phyloP scores from a whole-genome alignment of 2,329 filamentous ascomycete genomes.

The Cucurbitaria berberidis region DNA sequence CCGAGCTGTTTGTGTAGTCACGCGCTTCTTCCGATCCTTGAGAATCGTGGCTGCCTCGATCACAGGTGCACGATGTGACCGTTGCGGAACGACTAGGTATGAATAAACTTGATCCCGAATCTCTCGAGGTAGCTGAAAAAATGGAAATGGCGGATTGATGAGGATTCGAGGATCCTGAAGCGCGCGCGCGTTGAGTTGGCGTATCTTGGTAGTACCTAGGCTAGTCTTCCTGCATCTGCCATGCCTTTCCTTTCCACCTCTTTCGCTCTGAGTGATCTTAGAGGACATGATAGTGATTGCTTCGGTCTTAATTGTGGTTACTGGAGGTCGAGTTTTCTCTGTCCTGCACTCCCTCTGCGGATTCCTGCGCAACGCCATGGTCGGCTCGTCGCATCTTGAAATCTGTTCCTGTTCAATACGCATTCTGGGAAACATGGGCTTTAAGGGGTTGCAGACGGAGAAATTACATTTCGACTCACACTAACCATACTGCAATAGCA shows the following conservation, averaged over 20 bases:
- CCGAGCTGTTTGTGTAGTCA: constrained; percentile 24
- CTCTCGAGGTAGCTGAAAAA: constrained; percentile 36
- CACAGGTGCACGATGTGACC: constrained; percentile 14
- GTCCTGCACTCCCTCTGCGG: constrained; percentile 34
- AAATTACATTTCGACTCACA: constrained; percentile 27
- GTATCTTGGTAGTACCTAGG: background rate
- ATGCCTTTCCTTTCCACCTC: constrained; percentile 1
- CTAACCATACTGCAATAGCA: constrained; percentile 34
- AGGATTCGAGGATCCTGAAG: constrained; percentile 1
- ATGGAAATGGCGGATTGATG: constrained; percentile 29
- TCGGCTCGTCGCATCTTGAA: constrained; percentile 30
- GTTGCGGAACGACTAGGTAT: constrained; percentile 29
- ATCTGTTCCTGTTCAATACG: constrained; percentile 19
- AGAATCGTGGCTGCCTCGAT: constrained; percentile 34
- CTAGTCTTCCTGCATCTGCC: background rate
- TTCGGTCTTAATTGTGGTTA: constrained; percentile 7
- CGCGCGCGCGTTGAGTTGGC: background rate
- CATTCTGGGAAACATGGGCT: constrained; percentile 14
- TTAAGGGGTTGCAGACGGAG: constrained; percentile 22
- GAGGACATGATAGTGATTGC: background rate
- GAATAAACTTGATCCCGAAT: constrained; percentile 39
- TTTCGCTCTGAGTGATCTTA: background rate
- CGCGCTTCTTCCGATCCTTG: constrained; percentile 34
- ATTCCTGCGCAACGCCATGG: constrained; percentile 37
- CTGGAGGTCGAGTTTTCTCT: constrained; percentile 15